Evolutionary conservation across 345 rosid species (phyloP).

Genomic region (Corymbia maculata): DNA sequence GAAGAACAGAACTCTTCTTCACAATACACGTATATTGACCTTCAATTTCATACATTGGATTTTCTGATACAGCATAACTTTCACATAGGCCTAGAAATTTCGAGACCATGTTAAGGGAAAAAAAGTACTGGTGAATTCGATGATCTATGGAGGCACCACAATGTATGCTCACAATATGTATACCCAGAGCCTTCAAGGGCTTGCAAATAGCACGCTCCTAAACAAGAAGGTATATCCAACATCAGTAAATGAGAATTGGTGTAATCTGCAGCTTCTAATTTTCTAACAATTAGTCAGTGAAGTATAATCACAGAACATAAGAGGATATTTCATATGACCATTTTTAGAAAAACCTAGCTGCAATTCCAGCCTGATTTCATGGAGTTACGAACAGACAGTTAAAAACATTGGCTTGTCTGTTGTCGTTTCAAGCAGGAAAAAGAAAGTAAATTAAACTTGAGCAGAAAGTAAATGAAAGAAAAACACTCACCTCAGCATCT

Average conservation of each 20-base stretch:
- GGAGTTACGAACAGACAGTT: neutral
- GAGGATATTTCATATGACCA: neutral
- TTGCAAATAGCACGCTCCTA: slow-evolving; percentile 78
- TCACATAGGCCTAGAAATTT: neutral
- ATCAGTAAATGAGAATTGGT: neutral
- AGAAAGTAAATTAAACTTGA: neutral
- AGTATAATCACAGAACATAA: neutral
- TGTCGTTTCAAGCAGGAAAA: neutral
- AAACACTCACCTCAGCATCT: slow-evolving; percentile 52
- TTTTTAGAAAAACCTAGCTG: neutral
- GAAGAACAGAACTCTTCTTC: neutral
- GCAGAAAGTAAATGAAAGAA: neutral
- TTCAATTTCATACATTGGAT: neutral
- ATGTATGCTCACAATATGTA: slow-evolving; percentile 85
- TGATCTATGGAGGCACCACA: slow-evolving; percentile 61
- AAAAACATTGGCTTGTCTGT: neutral
- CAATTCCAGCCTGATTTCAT: too few relatives aligned
- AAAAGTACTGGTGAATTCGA: slow-evolving; percentile 54
- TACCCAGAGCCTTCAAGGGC: slow-evolving; percentile 72
- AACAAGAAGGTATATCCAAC: neutral
- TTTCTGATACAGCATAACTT: neutral
- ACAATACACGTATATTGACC: neutral
- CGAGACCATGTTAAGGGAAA: neutral
- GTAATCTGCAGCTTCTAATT: neutral
- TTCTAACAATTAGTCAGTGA: neutral